Evolutionary conservation across 2,329 filamentous ascomycete species (phyloP).

Genomic region (Claviceps lovelessii): DNA sequence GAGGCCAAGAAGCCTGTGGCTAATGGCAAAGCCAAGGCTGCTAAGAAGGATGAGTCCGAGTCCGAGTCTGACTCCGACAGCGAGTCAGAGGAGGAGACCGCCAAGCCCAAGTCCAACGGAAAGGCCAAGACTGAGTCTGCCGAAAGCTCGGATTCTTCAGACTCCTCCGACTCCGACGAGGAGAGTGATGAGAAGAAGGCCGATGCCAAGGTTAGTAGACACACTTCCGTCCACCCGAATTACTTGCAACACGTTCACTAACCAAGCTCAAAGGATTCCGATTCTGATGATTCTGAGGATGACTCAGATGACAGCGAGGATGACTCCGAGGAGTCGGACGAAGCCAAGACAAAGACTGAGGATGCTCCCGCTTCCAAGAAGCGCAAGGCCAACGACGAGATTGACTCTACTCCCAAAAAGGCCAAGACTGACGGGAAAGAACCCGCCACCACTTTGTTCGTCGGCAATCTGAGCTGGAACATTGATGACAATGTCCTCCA

Average conservation of each 20-base stretch:
- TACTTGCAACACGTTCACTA: background rate
- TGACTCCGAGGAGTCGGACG: slow-evolving; percentile 22
- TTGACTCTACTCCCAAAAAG: slow-evolving; percentile 48
- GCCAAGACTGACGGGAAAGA: slow-evolving; percentile 41
- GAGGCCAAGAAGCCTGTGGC: slow-evolving; percentile 17
- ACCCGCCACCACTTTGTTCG: slow-evolving; percentile 55
- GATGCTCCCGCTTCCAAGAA: slow-evolving; percentile 30
- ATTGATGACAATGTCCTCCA: slow-evolving; percentile 71
- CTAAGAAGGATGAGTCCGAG: slow-evolving; percentile 17
- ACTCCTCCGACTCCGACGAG: slow-evolving; percentile 17
- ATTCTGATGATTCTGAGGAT: slow-evolving; percentile 17
- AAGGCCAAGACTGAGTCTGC: slow-evolving; percentile 14
- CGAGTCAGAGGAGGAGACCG: slow-evolving; percentile 23
- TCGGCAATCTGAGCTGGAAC: slow-evolving; percentile 83
- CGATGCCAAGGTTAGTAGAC: slow-evolving; percentile 16
- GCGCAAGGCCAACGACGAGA: slow-evolving; percentile 34
- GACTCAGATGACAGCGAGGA: slow-evolving; percentile 18
- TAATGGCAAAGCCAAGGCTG: slow-evolving; percentile 2
- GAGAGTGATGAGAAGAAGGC: slow-evolving; percentile 11
- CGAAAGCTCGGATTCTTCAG: slow-evolving; percentile 16
- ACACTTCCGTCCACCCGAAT: no score
- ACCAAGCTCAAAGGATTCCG: background rate
- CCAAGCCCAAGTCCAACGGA: slow-evolving; percentile 11
- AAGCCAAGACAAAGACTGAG: slow-evolving; percentile 20
- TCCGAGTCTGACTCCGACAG: slow-evolving; percentile 23